A percentile compares a stretch with the other conserved stretches of the same genome.
phyloP scores from a whole-genome alignment of 768 basidiomycete genomes.

The Lentinula detonsa region DNA sequence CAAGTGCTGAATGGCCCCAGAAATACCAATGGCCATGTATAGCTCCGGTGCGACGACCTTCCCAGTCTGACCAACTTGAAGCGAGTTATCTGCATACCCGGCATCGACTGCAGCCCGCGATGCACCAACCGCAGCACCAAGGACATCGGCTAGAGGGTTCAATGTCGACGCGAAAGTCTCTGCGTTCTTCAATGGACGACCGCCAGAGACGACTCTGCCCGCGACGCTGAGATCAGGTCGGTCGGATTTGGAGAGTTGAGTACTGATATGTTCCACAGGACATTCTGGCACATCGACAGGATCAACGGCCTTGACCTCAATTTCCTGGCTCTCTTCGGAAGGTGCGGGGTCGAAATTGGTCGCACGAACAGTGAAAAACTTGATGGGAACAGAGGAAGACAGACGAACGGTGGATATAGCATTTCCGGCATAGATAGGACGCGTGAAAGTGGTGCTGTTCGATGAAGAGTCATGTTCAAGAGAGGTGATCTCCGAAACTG shows the following conservation, averaged over 20 bases:
- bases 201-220: slow-evolving; percentile 87
- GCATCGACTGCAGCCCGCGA: slow-evolving; percentile 97
- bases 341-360: slow-evolving; percentile 80
- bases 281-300: slow-evolving; percentile 56
- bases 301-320: slow-evolving; percentile 55
- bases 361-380: slow-evolving; percentile 92
- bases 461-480: slow-evolving; percentile 66
- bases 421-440: slow-evolving; percentile 97
- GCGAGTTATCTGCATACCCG: slow-evolving; percentile 94
- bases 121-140: slow-evolving; percentile 97
- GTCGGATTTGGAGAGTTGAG: slow-evolving; percentile 81
- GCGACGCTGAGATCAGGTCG: slow-evolving; percentile 91
- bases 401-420: slow-evolving; percentile 91
- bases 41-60: slow-evolving; percentile 97
- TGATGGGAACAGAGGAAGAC: slow-evolving; percentile 68
- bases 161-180: slow-evolving; percentile 86
- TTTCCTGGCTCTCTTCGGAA: slow-evolving; percentile 44
- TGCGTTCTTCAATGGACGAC: slow-evolving; percentile 89
- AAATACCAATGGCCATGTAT: slow-evolving; percentile 95
- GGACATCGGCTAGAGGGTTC: slow-evolving; percentile 86
- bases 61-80: slow-evolving; percentile 99
- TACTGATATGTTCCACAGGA: slow-evolving; percentile 59
- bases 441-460: slow-evolving; percentile 79
- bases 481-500: slow-evolving; percentile 86
- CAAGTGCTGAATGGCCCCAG: slow-evolving; percentile 97